Evolutionary conservation across 768 basidiomycete species (phyloP), one percentile per base, ranked within the genome.

Genomic region (Trametes gibbosa): DNA sequence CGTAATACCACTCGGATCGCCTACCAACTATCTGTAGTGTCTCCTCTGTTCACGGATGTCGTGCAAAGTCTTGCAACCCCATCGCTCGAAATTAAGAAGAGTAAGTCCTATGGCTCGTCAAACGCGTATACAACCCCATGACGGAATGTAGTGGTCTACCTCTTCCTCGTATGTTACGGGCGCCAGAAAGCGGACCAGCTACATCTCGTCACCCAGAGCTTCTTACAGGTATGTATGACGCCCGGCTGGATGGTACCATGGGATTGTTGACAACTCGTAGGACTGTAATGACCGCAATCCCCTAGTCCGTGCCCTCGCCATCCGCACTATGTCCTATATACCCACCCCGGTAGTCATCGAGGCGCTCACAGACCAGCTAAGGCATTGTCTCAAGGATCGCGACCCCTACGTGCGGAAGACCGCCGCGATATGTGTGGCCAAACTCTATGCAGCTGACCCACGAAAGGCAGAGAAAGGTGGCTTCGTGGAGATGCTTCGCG

Each of bases 341-440:
- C 93, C 95, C 35, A 88, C 97, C 23, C 90, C 95, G 9, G 79
- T 86, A 50, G 92, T 98, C 61, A 87, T 88, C 13, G 89, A 92
- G 56, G 83, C 91, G 1, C 80, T 99, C 37, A 78, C 86, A 41
- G 97, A 98, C 58, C 96, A 95, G 52, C 78, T 99, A 29, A 84
- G 93, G 60, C 94, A 97, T 72, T 91, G 90, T 62, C 79, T 98
- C 42, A 91, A 93, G 68, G 97, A 99, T 72, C 81, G 86, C 16
- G 96, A 99, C 72, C 95, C 97, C 19, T 99, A 99, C 72, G 97
- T 99, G 16, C 88, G 97, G 61, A 99, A 99, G 77, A 99, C 97
- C 4, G 95, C 96, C 19, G 95, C 96, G 1, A 95, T 98, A 25
- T 97, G 94, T 67, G 97, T 98, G 14, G 95, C 93, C 16, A 99